Evolutionary conservation across 2,329 filamentous ascomycete genomes (phyloP), one percentile per base, ranked within the genome.

Genomic region (Stachybotrys chartarum): DNA sequence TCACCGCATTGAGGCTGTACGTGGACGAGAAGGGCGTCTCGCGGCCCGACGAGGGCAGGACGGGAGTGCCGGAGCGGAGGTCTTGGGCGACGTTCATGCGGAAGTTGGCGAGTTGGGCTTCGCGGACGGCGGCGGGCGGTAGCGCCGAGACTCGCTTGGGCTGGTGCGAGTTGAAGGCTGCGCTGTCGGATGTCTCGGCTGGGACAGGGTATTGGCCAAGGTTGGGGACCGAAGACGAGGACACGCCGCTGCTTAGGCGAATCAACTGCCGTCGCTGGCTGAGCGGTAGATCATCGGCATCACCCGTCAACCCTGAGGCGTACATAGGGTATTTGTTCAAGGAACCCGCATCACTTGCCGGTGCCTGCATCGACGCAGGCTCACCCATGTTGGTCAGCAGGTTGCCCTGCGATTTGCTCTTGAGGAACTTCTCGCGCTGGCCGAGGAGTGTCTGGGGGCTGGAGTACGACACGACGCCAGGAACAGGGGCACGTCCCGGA

Each of bases 211-310:
- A 54, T 31, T 63, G 60, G 16, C 57, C 58, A 12, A 60, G 60
- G 6, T 61, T 59, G n/a, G 68, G 62, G 65, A 61, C 52, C 11
- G 63, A 61, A 46, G 64, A 59, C 1, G 66, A 69, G 46, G 61
- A 62, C 59, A 72, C 67, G 51, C 74, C 58, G 62, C 76, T 79
- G 59, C 68, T 77, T 47, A 81, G 78, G 35, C 81, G 82, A 55
- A 88, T 82, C 31, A 88, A 69, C 50, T 81, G 73, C 55, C 79
- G 80, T 48, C 88, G 84, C 62, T 88, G 82, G 47, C 83, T 87
- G 17, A 94, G 77, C 0, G 89, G 86, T 60, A 93, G 77, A 55
- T 91, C 82, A 57, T 92, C 89, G 1, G 78, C 74, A 60, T 83
- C 80, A 17, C 74, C 65, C 18, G 66, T 67, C 8, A 66, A 57